Base-by-base conservation (phyloP, 2,329 filamentous ascomycete genomes). In the Lasiodiplodia hormozganensis region DNA sequence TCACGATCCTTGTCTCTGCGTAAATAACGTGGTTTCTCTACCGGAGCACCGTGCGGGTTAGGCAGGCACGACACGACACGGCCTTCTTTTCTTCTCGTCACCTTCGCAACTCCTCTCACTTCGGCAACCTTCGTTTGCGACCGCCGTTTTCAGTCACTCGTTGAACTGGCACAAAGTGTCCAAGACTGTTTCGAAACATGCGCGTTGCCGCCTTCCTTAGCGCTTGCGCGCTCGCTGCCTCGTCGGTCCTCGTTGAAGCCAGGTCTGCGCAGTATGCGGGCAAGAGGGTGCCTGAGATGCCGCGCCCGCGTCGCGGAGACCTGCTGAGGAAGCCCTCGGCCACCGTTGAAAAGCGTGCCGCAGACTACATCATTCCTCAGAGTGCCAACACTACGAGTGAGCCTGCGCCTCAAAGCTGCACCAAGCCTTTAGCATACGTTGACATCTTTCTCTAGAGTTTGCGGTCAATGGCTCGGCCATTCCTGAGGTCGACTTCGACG, bases 401-500 rank as follows among this genome's bases (percentile, higher is more conserved):
- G 74, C 53, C 23, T 21, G 16, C 43, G 14, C 18, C 18, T 47
- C n/a, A 18, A 47, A 21, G 8, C 31, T 47, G 2, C 6, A 21
- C 43, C n/a, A 21, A 4, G 7, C 7, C 43, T 21, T n/a, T 7
- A 21, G 21, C 21, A n/a, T 2, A 47, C 11, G 80, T 81, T 56
- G 80, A 82, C 18, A 34, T n/a, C 1, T 10, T 2, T 34, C 4
- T 21, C 7, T 7, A 89, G 88, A 85, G 71, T 92, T 89, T 70
- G 85, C 84, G 25, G 88, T 92, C 54, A 86, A 93, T 72, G 88
- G 90, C 2, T 85, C 83, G 2, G 82, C 78, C 0, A 86, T 93
- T 60, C 91, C 91, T 0, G 89, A 92, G 21, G 88, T 93, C 0
- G 76, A 85, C 36, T 94, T 92, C 70, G 90, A 93, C 70, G 81